phyloP scores from a whole-genome alignment of 306 rosid species.

The Rosa chinensis region DNA sequence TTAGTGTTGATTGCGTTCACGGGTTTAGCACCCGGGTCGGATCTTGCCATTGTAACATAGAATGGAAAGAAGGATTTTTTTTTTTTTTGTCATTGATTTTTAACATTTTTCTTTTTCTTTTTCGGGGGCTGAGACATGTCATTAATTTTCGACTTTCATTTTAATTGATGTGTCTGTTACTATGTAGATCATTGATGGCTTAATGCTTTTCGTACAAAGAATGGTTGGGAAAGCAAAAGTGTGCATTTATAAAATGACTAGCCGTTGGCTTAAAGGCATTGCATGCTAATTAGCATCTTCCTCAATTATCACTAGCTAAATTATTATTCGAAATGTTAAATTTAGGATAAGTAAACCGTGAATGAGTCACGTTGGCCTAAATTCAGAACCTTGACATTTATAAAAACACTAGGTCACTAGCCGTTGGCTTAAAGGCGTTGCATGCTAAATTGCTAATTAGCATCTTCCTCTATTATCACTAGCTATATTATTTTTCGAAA shows the following conservation, averaged over 20 bases:
- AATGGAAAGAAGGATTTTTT: not conserved
- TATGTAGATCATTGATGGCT: not conserved
- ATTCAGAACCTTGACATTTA: not conserved
- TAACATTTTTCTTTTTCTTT: not conserved
- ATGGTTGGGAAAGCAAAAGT: not conserved
- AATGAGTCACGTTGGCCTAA: too few relatives aligned
- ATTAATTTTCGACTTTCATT: not conserved
- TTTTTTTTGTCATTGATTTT: not conserved
- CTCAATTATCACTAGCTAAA: slow-evolving; percentile 1
- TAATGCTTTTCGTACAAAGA: slow-evolving; percentile 4
- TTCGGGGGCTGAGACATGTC: not conserved
- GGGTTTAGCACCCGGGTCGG: not conserved
- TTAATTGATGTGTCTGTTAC: not conserved
- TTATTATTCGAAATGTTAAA: not conserved
- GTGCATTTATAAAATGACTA: not conserved
- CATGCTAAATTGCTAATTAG: too few relatives aligned
- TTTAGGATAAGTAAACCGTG: too few relatives aligned
- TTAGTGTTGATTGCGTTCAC: not conserved
- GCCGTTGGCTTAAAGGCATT: not conserved
- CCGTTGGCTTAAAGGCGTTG: not conserved
- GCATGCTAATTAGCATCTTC: not conserved
- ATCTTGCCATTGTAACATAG: not conserved
- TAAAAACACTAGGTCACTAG: not conserved
- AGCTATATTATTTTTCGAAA: not conserved
- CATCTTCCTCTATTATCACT: not conserved